A percentile compares a stretch with the other conserved stretches of the same genome.
Conservation (phyloP, 768 basidiomycete species). For the Vishniacozyma victoriae region DNA sequence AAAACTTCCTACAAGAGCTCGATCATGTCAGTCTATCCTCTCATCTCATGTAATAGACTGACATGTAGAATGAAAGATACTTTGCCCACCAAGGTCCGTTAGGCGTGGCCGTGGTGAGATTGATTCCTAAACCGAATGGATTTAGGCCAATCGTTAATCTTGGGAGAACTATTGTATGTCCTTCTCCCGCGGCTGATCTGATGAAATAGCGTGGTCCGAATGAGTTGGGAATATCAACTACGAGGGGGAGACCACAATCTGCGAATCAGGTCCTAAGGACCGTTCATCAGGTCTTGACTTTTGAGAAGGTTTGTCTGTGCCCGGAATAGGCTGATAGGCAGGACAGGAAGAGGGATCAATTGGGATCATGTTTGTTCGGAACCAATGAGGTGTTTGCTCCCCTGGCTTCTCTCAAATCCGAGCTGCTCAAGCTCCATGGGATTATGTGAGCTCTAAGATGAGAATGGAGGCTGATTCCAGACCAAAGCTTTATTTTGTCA, state of each 20-base stretch:
- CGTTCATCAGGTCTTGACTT: slow-evolving; percentile 78
- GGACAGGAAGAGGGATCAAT: slow-evolving; percentile 58
- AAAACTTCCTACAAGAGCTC: slow-evolving; percentile 65
- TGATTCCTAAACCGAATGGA: slow-evolving; percentile 90
- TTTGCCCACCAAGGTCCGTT: slow-evolving; percentile 29
- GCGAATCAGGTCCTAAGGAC: slow-evolving; percentile 83
- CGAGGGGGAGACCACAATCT: slow-evolving; percentile 48
- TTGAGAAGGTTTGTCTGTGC: slow-evolving; percentile 63
- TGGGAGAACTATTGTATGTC: slow-evolving; percentile 31
- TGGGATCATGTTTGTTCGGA: slow-evolving; percentile 78
- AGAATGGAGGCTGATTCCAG: slow-evolving; percentile 49
- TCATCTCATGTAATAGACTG: slow-evolving; percentile 1
- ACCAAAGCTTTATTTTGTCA: slow-evolving; percentile 88
- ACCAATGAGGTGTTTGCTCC: slow-evolving; percentile 73
- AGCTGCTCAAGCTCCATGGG: slow-evolving; percentile 49
- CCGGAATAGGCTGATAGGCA: slow-evolving; percentile 38
- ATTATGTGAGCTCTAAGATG: slow-evolving; percentile 52
- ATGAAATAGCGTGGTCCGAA: slow-evolving; percentile 1
- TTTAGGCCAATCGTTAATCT: slow-evolving; percentile 93
- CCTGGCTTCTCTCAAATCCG: slow-evolving; percentile 64
- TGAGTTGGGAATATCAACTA: slow-evolving; percentile 9
- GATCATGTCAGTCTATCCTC: slow-evolving; percentile 55
- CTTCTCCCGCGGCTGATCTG: not conserved
- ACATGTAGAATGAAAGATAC: slow-evolving; percentile 13
- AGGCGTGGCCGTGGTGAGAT: slow-evolving; percentile 50